phyloP scores from a whole-genome alignment of 495 filamentous ascomycete species.

The Penicillium subrubescens region DNA sequence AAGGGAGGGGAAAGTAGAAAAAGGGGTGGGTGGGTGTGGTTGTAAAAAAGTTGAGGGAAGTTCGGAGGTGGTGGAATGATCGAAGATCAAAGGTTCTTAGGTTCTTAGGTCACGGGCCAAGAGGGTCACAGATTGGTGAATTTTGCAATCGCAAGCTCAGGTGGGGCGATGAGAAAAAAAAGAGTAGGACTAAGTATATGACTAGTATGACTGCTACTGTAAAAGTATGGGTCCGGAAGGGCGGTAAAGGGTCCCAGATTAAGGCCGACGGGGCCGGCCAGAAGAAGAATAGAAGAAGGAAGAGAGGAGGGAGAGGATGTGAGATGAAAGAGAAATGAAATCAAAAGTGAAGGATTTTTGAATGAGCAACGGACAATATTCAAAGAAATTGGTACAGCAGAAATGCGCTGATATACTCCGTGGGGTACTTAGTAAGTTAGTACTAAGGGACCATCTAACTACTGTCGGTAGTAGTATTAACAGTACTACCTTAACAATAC shows the following conservation, averaged over 20 bases:
- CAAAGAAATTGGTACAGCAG: background rate
- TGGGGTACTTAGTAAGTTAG: background rate
- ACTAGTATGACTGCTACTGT: background rate
- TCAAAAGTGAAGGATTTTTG: background rate
- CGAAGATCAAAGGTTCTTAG: background rate
- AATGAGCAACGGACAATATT: background rate
- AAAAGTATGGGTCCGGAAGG: conserved; percentile 9
- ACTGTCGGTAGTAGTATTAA: too few species aligned
- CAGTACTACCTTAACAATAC: too few species aligned
- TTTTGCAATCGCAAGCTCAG: conserved; percentile 39
- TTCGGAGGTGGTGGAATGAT: background rate
- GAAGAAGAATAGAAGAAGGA: background rate
- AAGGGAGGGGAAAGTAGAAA: conserved; percentile 14
- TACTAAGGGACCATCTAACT: too few species aligned
- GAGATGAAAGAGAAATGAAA: background rate
- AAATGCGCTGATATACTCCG: background rate
- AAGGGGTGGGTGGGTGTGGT: background rate
- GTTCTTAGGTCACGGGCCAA: background rate
- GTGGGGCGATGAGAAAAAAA: conserved; percentile 37
- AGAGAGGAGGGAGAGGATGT: background rate
- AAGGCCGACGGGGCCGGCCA: background rate
- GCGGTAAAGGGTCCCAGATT: conserved; percentile 21
- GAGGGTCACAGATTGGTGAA: conserved; percentile 15
- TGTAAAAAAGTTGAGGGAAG: background rate
- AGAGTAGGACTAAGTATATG: background rate